Conservation (phyloP, 805 yeast species). For the Yarrowia yakushimensis region DNA sequence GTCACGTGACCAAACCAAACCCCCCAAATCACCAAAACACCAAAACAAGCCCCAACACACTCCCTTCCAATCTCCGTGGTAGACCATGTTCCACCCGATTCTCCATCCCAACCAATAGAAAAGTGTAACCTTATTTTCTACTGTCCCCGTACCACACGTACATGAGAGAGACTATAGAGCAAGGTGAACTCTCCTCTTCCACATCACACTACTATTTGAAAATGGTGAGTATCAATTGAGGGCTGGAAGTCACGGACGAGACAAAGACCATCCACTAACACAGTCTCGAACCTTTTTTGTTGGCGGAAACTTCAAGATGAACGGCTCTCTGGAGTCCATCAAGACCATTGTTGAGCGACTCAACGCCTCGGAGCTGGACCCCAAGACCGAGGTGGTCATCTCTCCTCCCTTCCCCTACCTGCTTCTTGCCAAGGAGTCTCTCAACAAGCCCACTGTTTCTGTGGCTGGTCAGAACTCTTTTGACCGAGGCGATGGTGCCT, state of each 20-base stretch:
- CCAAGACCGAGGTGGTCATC: slow-evolving; percentile 85
- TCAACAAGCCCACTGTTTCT: slow-evolving; percentile 62
- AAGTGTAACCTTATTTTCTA: slow-evolving; percentile 7
- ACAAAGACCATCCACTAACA: not conserved
- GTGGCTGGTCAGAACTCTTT: slow-evolving; percentile 91
- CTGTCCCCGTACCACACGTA: not conserved
- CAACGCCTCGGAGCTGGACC: slow-evolving; percentile 71
- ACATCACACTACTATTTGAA: not conserved
- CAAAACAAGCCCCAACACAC: no score
- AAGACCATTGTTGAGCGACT: slow-evolving; percentile 77
- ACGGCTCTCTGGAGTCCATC: slow-evolving; percentile 87
- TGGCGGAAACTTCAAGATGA: slow-evolving; percentile 99
- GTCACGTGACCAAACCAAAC: no score
- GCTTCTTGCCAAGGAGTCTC: slow-evolving; percentile 66
- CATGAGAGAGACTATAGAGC: no score
- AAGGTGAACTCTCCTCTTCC: not conserved
- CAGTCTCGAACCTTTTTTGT: slow-evolving; percentile 90
- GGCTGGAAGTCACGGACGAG: not conserved
- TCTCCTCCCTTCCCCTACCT: slow-evolving; percentile 96
- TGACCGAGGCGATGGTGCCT: slow-evolving; percentile 89
- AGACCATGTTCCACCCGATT: slow-evolving; percentile 16
- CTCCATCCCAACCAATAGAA: slow-evolving; percentile 6
- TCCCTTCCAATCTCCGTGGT: no score
- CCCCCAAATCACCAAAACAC: no score
- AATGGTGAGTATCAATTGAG: slow-evolving; percentile 7